These are phyloP conservation scores for Paramecium sonneborni DNA, from an alignment of 73 alveolate species.

Conservation along the genomic window DNA sequence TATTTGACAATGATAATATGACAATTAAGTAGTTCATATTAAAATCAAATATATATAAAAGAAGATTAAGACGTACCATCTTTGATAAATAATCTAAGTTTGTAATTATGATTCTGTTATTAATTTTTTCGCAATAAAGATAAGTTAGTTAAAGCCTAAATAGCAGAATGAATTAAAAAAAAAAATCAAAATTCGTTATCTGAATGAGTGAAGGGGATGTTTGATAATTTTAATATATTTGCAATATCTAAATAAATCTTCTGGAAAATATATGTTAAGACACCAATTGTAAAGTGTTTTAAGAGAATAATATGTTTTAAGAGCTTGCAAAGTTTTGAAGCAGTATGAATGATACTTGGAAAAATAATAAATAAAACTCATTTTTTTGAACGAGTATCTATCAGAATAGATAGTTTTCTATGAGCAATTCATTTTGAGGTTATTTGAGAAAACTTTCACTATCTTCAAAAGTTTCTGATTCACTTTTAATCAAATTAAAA, in stretches of 20 bases:
- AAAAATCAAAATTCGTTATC: background rate
- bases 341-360: conserved; percentile 23
- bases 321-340: background rate
- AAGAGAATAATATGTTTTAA: background rate
- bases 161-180: background rate
- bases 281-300: background rate
- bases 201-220: background rate
- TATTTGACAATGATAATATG: background rate
- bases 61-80: background rate
- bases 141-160: background rate
- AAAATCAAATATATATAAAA: background rate
- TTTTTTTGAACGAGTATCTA: background rate
- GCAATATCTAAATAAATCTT: background rate
- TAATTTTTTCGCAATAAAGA: background rate
- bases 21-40: background rate
- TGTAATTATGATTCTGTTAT: background rate
- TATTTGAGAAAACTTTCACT: background rate
- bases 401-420: background rate
- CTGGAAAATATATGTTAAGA: background rate
- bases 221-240: background rate
- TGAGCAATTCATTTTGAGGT: background rate
- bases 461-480: conserved; percentile 21
- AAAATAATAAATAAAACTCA: conserved; percentile 19
- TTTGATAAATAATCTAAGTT: background rate
- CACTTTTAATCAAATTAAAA: conserved; percentile 11